Conservation (phyloP, 1,284 basidiomycete species). For the Ceratobasidium sp. region DNA sequence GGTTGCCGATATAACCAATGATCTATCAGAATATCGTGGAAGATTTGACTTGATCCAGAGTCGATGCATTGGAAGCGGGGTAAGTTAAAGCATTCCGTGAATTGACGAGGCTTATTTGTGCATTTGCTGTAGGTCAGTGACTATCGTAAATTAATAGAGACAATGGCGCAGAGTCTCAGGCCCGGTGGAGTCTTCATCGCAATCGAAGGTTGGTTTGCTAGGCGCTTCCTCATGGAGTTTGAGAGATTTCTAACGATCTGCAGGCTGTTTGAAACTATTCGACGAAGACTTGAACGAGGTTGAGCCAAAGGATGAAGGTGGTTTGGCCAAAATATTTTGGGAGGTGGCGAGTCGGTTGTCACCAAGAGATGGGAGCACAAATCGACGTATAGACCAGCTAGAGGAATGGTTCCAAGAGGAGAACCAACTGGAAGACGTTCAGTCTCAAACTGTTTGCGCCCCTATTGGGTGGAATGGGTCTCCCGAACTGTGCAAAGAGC, state of each 20-base stretch:
- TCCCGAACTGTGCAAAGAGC: conserved; percentile 12
- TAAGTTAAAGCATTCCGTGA: background rate
- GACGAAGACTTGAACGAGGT: conserved; percentile 3
- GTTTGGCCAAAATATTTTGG: conserved; percentile 8
- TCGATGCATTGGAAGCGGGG: conserved; percentile 30
- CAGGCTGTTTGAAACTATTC: conserved; percentile 8
- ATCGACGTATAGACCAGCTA: background rate
- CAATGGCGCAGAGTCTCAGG: conserved; percentile 17
- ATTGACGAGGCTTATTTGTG: background rate
- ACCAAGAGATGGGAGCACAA: background rate
- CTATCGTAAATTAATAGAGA: background rate
- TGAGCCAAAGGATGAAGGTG: conserved; percentile 7
- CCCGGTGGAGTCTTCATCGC: conserved; percentile 33
- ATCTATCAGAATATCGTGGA: conserved; percentile 28
- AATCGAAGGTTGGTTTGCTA: background rate
- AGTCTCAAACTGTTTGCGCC: background rate
- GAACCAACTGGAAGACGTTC: background rate
- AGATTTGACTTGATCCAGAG: conserved; percentile 37
- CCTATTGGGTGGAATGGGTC: conserved; percentile 26
- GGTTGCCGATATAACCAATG: conserved; percentile 32
- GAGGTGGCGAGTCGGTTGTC: background rate
- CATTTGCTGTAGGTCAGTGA: conserved; percentile 2
- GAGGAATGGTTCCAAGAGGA: background rate
- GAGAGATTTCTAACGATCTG: background rate
- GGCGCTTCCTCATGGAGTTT: background rate